A percentile compares a stretch with the other conserved stretches of the same genome.
These are phyloP conservation scores for Vigna hirtella DNA, from an alignment of 306 rosid genomes.

Conservation along the genomic window DNA sequence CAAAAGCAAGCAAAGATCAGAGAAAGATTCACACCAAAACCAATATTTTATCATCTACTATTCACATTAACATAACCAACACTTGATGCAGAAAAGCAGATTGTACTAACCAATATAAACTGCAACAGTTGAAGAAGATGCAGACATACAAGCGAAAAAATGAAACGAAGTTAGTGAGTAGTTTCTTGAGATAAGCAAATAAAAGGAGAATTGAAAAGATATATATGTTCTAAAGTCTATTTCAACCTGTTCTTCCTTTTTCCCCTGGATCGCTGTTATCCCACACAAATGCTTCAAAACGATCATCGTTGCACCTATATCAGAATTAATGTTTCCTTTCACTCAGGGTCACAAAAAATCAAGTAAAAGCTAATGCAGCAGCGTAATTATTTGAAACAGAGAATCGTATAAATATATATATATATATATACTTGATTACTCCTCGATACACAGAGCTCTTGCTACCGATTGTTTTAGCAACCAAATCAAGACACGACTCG, in stretches of 20 bases:
- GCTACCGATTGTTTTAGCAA: no score
- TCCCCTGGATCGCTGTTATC: slow-evolving; percentile 33
- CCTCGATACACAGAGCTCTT: slow-evolving; percentile 48
- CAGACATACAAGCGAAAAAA: background rate
- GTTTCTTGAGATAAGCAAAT: background rate
- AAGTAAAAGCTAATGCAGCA: background rate
- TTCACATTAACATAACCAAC: background rate
- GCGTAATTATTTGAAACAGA: background rate
- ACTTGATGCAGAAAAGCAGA: background rate
- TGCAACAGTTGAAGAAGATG: slow-evolving; percentile 25
- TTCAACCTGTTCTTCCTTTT: slow-evolving; percentile 39
- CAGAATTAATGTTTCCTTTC: background rate
- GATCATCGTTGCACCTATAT: slow-evolving; percentile 34
- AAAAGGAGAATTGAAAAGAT: background rate
- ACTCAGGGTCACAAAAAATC: background rate
- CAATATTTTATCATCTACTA: background rate
- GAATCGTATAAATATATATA: background rate
- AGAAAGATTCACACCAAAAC: background rate
- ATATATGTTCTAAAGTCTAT: background rate
- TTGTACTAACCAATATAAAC: slow-evolving; percentile 54
- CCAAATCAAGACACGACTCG: background rate
- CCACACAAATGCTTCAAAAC: slow-evolving; percentile 55
- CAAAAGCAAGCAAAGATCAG: background rate
- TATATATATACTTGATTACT: slow-evolving; percentile 43
- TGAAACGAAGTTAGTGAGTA: background rate